Evolutionary conservation across 805 yeast species (phyloP).

Genomic region (Myxozyma sirexii): DNA sequence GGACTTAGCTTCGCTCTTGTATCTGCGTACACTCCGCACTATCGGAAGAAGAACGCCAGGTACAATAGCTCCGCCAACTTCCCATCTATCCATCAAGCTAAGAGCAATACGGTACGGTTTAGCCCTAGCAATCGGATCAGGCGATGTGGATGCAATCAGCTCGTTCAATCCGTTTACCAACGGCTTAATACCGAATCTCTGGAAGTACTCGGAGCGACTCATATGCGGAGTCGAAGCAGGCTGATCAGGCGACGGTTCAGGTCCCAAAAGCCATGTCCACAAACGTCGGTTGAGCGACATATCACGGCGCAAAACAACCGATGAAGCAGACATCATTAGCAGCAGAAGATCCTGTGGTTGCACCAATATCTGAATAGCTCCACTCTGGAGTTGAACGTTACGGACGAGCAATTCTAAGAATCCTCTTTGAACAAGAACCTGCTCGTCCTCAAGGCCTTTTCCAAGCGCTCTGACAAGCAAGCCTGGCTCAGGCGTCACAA

Average conservation of each 20-base stretch:
- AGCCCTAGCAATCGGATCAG: constrained; percentile 44
- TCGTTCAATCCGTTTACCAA: constrained; percentile 58
- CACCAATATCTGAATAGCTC: constrained; percentile 53
- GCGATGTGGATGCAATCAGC: constrained; percentile 43
- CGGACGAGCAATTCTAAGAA: constrained; percentile 77
- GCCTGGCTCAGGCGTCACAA: constrained; percentile 78
- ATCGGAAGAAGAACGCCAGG: constrained; percentile 72
- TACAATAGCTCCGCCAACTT: constrained; percentile 74
- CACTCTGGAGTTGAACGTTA: constrained; percentile 66
- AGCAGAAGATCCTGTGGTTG: constrained; percentile 57
- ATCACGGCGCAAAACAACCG: constrained; percentile 75
- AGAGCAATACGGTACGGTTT: constrained; percentile 66
- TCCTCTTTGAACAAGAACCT: constrained; percentile 79
- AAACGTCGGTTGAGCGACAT: constrained; percentile 93
- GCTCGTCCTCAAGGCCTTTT: constrained; percentile 66
- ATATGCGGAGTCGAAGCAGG: constrained; percentile 19
- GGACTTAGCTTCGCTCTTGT: constrained; percentile 35
- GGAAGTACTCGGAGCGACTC: constrained; percentile 30
- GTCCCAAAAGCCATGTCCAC: constrained; percentile 92
- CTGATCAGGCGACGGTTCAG: constrained; percentile 50
- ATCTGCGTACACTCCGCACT: constrained; percentile 51
- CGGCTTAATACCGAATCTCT: constrained; percentile 47
- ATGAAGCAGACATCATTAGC: constrained; percentile 63
- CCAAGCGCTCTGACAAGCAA: constrained; percentile 73
- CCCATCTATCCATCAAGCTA: constrained; percentile 92